These are phyloP conservation scores for Alternaria alternata DNA, from an alignment of 2,329 filamentous ascomycete genomes.

Conservation along the genomic window DNA sequence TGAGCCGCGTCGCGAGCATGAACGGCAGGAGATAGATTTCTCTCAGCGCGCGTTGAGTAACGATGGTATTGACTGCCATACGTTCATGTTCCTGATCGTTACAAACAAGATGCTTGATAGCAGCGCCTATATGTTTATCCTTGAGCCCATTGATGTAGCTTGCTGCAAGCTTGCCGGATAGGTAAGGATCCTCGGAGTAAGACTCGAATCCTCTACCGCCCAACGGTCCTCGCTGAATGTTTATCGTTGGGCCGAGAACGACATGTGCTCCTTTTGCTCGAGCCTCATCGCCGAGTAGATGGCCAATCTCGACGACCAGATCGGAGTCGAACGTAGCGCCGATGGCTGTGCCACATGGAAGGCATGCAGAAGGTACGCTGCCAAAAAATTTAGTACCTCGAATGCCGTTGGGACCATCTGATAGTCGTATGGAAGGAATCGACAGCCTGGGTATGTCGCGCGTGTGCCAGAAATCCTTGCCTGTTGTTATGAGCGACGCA, in stretches of 20 bases:
- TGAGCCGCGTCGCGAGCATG: conserved; percentile 69
- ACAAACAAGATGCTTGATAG: conserved; percentile 69
- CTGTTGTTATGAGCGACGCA: background rate
- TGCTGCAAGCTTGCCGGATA: conserved; percentile 15
- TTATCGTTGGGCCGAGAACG: conserved; percentile 37
- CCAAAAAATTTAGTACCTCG: conserved; percentile 62
- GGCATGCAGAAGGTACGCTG: background rate
- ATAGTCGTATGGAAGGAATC: conserved; percentile 1
- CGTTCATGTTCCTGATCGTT: conserved; percentile 72
- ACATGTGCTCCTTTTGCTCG: conserved; percentile 23
- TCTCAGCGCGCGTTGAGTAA: conserved; percentile 67
- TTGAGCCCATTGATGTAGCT: conserved; percentile 54
- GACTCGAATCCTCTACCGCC: conserved; percentile 23
- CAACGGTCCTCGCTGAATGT: conserved; percentile 24
- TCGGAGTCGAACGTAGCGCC: background rate
- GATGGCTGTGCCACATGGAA: background rate
- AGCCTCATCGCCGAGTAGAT: conserved; percentile 33
- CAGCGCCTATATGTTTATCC: conserved; percentile 35
- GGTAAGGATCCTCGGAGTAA: conserved; percentile 21
- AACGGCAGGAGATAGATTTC: conserved; percentile 58
- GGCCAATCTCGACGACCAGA: background rate
- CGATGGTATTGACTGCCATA: conserved; percentile 64
- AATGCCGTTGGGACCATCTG: conserved; percentile 72
- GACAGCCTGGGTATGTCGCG: conserved; percentile 63
- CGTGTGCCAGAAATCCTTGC: conserved; percentile 66